These are phyloP conservation scores for Helotiales sp. DNA, from an alignment of 2,329 filamentous ascomycete species.

Conservation along the genomic window DNA sequence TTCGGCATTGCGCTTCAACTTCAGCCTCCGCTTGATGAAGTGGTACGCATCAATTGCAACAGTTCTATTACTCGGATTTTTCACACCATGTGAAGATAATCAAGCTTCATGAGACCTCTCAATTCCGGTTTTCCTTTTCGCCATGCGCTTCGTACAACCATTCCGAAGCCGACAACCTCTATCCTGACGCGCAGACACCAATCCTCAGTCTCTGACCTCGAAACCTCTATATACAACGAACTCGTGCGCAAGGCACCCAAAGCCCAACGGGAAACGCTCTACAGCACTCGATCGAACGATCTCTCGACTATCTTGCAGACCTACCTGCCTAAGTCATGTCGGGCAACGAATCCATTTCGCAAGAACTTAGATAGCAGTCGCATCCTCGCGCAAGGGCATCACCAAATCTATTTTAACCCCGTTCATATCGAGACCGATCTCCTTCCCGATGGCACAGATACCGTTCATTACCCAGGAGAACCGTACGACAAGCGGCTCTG, in stretches of 20 bases:
- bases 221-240: not conserved
- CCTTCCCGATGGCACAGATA: constrained; percentile 81
- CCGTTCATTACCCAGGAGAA: constrained; percentile 70
- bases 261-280: not conserved
- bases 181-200: not conserved
- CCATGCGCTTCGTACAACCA: not conserved
- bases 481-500: constrained; percentile 80
- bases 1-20: not conserved
- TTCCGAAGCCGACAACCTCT: not conserved
- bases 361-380: not conserved
- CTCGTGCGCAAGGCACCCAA: not conserved
- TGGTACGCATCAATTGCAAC: not conserved
- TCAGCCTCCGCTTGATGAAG: not conserved
- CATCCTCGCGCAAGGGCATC: constrained; percentile 62
- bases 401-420: constrained; percentile 85
- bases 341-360: not conserved
- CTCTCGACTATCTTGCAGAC: not conserved
- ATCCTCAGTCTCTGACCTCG: not conserved
- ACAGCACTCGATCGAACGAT: not conserved
- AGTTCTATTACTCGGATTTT: not conserved
- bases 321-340: not conserved
- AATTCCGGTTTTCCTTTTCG: not conserved
- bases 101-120: not conserved
- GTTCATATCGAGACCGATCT: constrained; percentile 61
- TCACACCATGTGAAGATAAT: not conserved